Evolutionary conservation across 345 rosid genomes (phyloP).

Genomic region (Aquilaria malaccensis): DNA sequence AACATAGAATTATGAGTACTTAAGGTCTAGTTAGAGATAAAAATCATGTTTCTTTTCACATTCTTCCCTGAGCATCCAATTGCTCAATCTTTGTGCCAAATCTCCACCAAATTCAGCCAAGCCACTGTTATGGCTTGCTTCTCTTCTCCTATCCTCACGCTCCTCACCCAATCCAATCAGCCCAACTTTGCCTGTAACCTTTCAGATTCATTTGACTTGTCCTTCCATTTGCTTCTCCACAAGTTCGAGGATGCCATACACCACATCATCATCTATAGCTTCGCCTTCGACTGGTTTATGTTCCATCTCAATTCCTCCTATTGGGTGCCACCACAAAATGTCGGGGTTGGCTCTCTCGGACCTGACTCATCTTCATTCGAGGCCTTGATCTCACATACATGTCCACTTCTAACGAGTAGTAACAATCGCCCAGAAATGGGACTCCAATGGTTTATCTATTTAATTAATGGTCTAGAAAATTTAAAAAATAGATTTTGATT

Average conservation of each 20-base stretch:
- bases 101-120: too few species aligned
- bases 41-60: too few species aligned
- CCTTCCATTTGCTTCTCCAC: conserved; percentile 54
- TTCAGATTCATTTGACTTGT: conserved; percentile 18
- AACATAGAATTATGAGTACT: too few species aligned
- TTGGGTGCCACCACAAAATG: conserved; percentile 81
- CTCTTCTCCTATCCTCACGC: conserved; percentile 19
- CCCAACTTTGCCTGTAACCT: conserved; percentile 21
- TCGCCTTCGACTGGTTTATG: conserved; percentile 97
- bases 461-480: too few species aligned
- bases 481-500: too few species aligned
- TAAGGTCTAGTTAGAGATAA: too few species aligned
- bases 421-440: too few species aligned
- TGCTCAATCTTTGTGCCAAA: neutral
- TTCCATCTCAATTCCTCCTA: conserved; percentile 85
- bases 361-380: too few species aligned
- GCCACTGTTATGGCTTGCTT: conserved; percentile 1
- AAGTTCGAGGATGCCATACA: conserved; percentile 93
- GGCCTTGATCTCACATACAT: too few species aligned
- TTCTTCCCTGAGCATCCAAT: neutral
- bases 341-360: conserved; percentile 34
- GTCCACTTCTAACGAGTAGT: too few species aligned
- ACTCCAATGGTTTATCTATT: too few species aligned
- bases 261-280: conserved; percentile 73
- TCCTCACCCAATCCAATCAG: conserved; percentile 35